These are phyloP conservation scores for Benincasa hispida DNA, from an alignment of 306 rosid species.

Conservation along the genomic window DNA sequence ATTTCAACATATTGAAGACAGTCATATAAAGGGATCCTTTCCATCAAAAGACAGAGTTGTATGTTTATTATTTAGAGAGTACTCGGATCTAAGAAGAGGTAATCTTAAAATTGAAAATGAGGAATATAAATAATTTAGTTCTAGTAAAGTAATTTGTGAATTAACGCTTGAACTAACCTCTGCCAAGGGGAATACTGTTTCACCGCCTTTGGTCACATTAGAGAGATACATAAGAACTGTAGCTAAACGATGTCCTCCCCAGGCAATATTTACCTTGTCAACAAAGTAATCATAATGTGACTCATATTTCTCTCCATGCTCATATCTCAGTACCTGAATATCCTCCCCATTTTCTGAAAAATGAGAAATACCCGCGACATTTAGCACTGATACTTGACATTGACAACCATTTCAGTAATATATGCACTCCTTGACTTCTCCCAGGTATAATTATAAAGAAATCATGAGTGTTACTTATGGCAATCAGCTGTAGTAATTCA, in stretches of 20 bases:
- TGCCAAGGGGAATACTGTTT: conserved; percentile 83
- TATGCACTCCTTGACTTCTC: neutral
- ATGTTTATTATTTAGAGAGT: neutral
- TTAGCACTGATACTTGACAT: neutral
- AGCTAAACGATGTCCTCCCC: conserved; percentile 83
- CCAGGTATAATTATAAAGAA: neutral
- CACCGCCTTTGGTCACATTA: conserved; percentile 81
- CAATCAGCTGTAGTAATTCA: neutral
- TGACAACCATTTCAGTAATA: neutral
- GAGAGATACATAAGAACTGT: conserved; percentile 94
- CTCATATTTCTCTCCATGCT: conserved; percentile 91
- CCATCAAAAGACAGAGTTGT: neutral
- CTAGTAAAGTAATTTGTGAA: neutral
- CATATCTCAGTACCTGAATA: conserved; percentile 86
- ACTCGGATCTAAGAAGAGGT: neutral
- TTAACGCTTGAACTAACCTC: conserved; percentile 70
- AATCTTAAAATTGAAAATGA: neutral
- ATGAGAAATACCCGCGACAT: neutral
- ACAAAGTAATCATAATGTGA: conserved; percentile 83
- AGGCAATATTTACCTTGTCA: conserved; percentile 77
- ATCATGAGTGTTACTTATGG: neutral
- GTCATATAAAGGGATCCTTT: neutral
- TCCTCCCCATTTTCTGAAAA: conserved; percentile 93
- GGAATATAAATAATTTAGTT: neutral
- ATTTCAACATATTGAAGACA: no score